A percentile compares a stretch with the other conserved stretches of the same genome.
phyloP scores from a whole-genome alignment of 306 rosid genomes.

The Citrullus colocynthis region DNA sequence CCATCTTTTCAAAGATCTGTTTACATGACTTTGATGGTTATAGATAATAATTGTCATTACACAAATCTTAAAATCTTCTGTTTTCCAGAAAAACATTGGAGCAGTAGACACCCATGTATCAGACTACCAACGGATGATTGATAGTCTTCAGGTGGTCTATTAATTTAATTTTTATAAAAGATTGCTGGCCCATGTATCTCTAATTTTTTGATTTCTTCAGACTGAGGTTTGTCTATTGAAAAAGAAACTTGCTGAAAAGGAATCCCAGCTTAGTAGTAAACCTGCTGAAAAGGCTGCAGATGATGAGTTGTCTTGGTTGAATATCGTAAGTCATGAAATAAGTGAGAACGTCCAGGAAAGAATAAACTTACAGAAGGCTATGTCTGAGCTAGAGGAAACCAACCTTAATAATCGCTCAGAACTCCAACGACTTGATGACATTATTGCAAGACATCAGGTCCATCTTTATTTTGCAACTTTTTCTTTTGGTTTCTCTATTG shows the following conservation, averaged over 20 bases:
- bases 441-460: slow-evolving; percentile 46
- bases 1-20: background rate
- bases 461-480: background rate
- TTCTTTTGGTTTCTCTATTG: background rate
- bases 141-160: slow-evolving; percentile 41
- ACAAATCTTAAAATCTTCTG: background rate
- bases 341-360: slow-evolving; percentile 58
- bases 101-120: slow-evolving; percentile 44
- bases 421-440: slow-evolving; percentile 53
- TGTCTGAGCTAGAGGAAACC: slow-evolving; percentile 53
- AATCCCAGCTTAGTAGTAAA: slow-evolving; percentile 28
- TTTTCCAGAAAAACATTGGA: slow-evolving; percentile 43
- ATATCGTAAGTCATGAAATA: slow-evolving; percentile 45
- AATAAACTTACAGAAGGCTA: slow-evolving; percentile 51
- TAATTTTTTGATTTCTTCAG: slow-evolving; percentile 14
- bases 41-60: background rate
- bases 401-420: slow-evolving; percentile 38
- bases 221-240: slow-evolving; percentile 41
- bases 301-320: slow-evolving; percentile 41
- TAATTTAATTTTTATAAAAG: background rate
- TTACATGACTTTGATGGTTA: background rate
- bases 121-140: slow-evolving; percentile 55
- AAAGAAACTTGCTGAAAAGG: slow-evolving; percentile 46
- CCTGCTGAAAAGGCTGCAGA: slow-evolving; percentile 44
- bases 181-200: background rate